A percentile compares a stretch with the other conserved stretches of the same genome.
Conservation (phyloP, 345 rosid genomes). For the Salix exigua region DNA sequence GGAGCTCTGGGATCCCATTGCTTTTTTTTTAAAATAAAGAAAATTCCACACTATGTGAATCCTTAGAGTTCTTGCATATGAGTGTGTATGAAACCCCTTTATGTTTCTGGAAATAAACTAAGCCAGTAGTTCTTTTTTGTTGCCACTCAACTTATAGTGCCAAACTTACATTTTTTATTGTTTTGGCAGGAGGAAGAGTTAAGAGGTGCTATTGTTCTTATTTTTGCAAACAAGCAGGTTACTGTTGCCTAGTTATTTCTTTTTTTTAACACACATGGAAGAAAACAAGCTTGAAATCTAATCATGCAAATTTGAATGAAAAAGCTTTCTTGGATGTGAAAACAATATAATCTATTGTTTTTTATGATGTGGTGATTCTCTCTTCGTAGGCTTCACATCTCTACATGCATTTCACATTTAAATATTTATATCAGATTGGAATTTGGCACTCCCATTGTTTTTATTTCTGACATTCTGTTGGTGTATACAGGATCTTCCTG, state of each 20-base stretch:
- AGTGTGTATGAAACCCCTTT: no score
- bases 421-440: neutral
- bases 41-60: no score
- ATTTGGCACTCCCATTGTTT: neutral
- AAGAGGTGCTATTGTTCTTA: constrained; percentile 51
- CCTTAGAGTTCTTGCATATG: no score
- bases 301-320: neutral
- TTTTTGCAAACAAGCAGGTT: constrained; percentile 63
- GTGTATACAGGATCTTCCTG: constrained; percentile 15
- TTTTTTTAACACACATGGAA: neutral
- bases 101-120: no score
- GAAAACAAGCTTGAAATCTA: neutral
- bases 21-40: no score
- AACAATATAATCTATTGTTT: neutral
- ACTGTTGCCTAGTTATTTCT: neutral
- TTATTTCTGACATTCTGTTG: neutral
- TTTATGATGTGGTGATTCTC: neutral
- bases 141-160: neutral
- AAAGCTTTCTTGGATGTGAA: neutral
- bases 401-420: neutral
- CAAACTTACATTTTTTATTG: neutral
- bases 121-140: no score
- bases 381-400: neutral
- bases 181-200: constrained; percentile 48
- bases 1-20: no score